Base-by-base conservation (phyloP, 768 basidiomycete species). In the Mycena chlorophos region DNA sequence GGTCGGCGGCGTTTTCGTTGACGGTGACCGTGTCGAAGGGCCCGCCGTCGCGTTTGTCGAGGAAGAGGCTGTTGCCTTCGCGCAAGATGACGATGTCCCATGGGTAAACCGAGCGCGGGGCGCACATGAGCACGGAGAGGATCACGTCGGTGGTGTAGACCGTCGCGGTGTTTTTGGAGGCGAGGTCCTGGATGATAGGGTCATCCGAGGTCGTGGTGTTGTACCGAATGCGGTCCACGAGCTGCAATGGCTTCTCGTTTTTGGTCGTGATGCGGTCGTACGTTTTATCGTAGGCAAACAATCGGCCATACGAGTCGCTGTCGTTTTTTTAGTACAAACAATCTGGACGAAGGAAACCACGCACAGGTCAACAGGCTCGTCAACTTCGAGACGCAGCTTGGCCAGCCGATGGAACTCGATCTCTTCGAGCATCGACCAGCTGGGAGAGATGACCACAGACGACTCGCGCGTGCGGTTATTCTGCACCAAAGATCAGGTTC, bases 141-240 rank as follows among this genome's bases (percentile, higher is more conserved):
- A 99, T 97, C 62, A 88, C 85, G 75, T 98, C 97, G 25, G 96
- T 99, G 10, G 94, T 87, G 69, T 94, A 99, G 52, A 98, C 84
- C 29, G 83, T 86, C 17, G 94, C 96, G 39, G 86, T 81, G 65
- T 86, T 84, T 74, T 87, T 89, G 56, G 83, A 73, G 38, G 88
- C 91, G 60, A 95, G 81, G 74, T 93, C 85, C 72, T 92, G 91
- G 58, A 99, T 97, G 70, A 99, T 81, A 3, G 97, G 96, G 68
- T 99, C 97, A 64, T 99, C 97, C 16, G 94, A 95, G 20, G 97
- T 98, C 0, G 97, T 97, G 17, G 94, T 89, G 71, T 98, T 98
- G 74, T 97, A 99, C 68, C 93, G 90, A 71, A 97, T 90, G 55
- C 94, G 88, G 71, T 98, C 97, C 54, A 95, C 84, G 43, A 92